Evolutionary conservation across 345 rosid species (phyloP), one percentile per base, ranked within the genome.

Genomic region (Salix arbutifolia): DNA sequence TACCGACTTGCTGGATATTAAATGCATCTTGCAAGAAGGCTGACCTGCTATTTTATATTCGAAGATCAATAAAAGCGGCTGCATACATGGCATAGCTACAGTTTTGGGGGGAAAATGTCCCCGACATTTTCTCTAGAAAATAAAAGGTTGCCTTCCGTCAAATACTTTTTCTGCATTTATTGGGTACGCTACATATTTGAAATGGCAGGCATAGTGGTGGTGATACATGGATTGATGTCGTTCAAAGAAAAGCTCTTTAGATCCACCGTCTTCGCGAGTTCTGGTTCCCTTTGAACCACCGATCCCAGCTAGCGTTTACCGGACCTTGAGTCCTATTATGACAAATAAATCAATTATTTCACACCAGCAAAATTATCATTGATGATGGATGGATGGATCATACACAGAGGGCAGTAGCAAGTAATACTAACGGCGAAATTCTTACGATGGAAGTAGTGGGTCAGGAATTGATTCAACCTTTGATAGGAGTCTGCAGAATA

Each of bases 401-500:
- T n/a, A 56, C 62, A n/a, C 14, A 1, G 62, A n/a, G 62, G 62
- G 46, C 64, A 64, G 25, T 14, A 37, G 25, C 38, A 40, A 10
- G 44, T 11, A 40, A 4, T 17, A 30, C 42, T 26, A 40, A n/a
- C n/a, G 35, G 23, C 10, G 10, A 23, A 25, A 38, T 46, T 23
- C 86, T 72, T 83, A 84, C 90, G 46, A 46, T 26, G 89, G 86
- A 72, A 86, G 84, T 12, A 83, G 80, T 2, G 90, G 90, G 74
- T 81, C 89, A 0, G 89, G 86, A 44, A 42, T 65, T 5, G 87
- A 82, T 44, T 77, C 86, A 37, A 86, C 85, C n/a, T 81, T 82
- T 69, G 76, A 37, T 4, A 83, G 13, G 28, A 88, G 61, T 40
- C 87, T 84, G 85, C 79, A 65, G 18, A 33, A 2, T 4, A 25